These are phyloP conservation scores for Ophiostoma ulmi DNA, from an alignment of 2,329 filamentous ascomycete species.

Conservation along the genomic window DNA sequence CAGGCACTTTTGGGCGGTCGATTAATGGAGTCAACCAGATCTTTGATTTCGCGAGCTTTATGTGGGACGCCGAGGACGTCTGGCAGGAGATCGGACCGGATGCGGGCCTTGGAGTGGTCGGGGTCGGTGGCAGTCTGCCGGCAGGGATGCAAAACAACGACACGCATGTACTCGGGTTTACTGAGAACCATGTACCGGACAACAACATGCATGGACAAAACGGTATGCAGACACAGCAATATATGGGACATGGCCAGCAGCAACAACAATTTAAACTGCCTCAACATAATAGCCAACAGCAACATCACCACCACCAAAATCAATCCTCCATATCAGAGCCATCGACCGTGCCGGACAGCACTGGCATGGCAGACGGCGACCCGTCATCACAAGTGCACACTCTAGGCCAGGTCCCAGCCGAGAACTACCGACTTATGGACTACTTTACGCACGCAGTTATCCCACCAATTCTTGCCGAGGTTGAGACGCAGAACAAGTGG, in stretches of 20 bases:
- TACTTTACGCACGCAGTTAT: conserved; percentile 46
- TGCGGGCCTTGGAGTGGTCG: conserved; percentile 12
- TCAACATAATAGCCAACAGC: background rate
- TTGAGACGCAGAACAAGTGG: conserved; percentile 51
- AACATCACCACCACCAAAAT: background rate
- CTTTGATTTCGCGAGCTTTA: conserved; percentile 46
- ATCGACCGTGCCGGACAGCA: conserved; percentile 26
- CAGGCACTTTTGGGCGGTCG: background rate
- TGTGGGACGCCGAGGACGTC: conserved; percentile 41
- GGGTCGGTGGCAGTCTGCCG: conserved; percentile 4
- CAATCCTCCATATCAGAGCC: conserved; percentile 23
- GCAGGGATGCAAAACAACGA: background rate
- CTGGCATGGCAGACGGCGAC: conserved; percentile 23
- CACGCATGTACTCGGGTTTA: background rate
- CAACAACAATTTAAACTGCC: background rate
- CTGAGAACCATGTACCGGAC: background rate
- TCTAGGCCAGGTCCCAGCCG: conserved; percentile 26
- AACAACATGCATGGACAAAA: background rate
- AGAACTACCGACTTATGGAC: conserved; percentile 41
- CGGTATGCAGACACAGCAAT: background rate
- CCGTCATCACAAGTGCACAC: background rate
- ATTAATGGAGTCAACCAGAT: conserved; percentile 38
- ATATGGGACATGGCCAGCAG: background rate
- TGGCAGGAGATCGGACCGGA: conserved; percentile 33
- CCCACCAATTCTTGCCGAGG: conserved; percentile 49